Base-by-base conservation (phyloP, 2,329 filamentous ascomycete species). In the Colletotrichum aenigma region DNA sequence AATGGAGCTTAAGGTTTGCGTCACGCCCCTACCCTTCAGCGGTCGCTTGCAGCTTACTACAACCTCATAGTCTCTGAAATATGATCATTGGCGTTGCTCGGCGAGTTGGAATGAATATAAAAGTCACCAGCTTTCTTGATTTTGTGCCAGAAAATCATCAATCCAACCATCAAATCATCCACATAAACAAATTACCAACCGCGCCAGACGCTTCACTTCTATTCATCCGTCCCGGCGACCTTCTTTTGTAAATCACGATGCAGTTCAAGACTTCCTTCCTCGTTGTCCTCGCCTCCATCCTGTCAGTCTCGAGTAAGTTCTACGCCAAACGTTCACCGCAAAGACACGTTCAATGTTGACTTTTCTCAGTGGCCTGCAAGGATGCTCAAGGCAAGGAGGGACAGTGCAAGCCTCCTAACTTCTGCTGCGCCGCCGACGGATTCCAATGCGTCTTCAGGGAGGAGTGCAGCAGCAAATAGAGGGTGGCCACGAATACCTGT, bases 391-490 rank as follows among this genome's bases (percentile, higher is more conserved):
- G 48, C 16, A 52, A 60, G 6, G 34, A 66, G 6, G 60, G 69
- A 16, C 12, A n/a, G 18, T 71, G 69, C 60, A n/a, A 32, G 15
- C 32, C 48, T 4, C 69, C 69, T 4, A 71, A 48, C 61, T 71
- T 66, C 5, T 72, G 70, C 60, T 70, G 68, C 16, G 58, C 68
- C 4, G 38, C 58, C 26, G 58, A 70, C 28, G 56, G 68, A 9
- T 68, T 58, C 18, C 34, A 52, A 21, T 67, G 70, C 13, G 34
- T 66, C 28, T 66, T 66, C 18, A 48, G 60, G 5, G 38, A 55
- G 30, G 21, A 64, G 12, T 66, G 61, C 64, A 34, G 28, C 16
- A 36, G 52, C 43, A 38, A 61, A 7, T 48, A 48, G 38, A 48
- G 18, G 38, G 9, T 48, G 38, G 18, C 38, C 18, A n/a, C 5